Evolutionary conservation across 1,284 basidiomycete genomes (phyloP).

Genomic region (Pseudozyma tsukubaensis): DNA sequence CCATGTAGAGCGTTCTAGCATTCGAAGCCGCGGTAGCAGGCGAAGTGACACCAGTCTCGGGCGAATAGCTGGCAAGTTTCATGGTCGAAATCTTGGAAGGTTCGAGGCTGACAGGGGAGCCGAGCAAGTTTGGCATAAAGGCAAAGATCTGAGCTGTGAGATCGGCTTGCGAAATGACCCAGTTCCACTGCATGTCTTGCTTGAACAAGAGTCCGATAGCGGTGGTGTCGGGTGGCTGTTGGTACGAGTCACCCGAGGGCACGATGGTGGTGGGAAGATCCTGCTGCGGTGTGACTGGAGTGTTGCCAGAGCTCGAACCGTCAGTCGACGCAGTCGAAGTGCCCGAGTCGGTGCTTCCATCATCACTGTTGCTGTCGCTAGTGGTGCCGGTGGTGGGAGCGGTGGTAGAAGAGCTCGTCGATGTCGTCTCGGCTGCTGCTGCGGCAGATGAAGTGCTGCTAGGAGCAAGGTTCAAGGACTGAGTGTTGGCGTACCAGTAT

Average conservation of each 20-base stretch:
- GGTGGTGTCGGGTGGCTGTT: constrained; percentile 48
- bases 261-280: constrained; percentile 49
- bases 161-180: constrained; percentile 58
- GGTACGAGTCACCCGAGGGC: constrained; percentile 35
- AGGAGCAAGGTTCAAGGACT: constrained; percentile 39
- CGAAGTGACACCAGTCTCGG: constrained; percentile 15
- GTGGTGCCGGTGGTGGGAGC: background rate
- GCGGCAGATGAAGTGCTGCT: constrained; percentile 23
- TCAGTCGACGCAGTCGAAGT: constrained; percentile 14
- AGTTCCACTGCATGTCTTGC: constrained; percentile 58
- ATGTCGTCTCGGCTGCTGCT: constrained; percentile 7
- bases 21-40: constrained; percentile 13
- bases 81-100: constrained; percentile 51
- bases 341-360: constrained; percentile 11
- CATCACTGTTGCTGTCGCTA: background rate
- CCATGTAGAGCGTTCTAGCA: constrained; percentile 59
- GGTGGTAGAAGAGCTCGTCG: constrained; percentile 1
- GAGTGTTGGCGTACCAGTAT: constrained; percentile 57
- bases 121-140: constrained; percentile 63
- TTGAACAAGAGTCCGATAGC: constrained; percentile 60
- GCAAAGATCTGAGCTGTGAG: constrained; percentile 66
- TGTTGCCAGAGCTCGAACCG: background rate
- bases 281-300: constrained; percentile 8
- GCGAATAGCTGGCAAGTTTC: constrained; percentile 50
- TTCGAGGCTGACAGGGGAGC: constrained; percentile 32